A percentile compares a stretch with the other conserved stretches of the same genome.
These are phyloP conservation scores for Dissophora ornata DNA, from an alignment of 192 early-diverging fungal genomes.

Conservation along the genomic window DNA sequence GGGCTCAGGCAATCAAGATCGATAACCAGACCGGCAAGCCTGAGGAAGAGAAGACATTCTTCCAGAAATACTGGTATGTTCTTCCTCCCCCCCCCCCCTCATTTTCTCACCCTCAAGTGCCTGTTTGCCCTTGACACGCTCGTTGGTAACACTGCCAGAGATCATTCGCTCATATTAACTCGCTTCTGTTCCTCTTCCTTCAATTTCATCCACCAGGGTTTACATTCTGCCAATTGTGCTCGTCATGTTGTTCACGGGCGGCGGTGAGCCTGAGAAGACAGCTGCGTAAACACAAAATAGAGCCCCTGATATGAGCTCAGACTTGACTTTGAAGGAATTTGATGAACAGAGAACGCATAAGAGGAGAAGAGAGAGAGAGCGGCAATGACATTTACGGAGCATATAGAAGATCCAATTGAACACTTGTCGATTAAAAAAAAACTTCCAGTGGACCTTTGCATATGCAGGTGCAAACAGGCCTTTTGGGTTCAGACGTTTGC, in stretches of 20 bases:
- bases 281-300: slow-evolving; percentile 13
- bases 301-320: too few species aligned
- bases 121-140: too few species aligned
- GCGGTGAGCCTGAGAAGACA: slow-evolving; percentile 52
- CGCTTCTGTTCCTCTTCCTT: background rate
- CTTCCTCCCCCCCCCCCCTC: too few species aligned
- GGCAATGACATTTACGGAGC: background rate
- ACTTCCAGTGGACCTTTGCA: too few species aligned
- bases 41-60: slow-evolving; percentile 45
- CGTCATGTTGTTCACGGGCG: slow-evolving; percentile 38
- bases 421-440: background rate
- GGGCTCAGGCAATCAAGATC: slow-evolving; percentile 48
- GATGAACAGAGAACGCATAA: too few species aligned
- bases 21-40: slow-evolving; percentile 44
- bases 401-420: background rate
- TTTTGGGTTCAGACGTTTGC: too few species aligned
- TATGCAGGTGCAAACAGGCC: too few species aligned
- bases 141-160: too few species aligned
- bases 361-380: too few species aligned
- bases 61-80: slow-evolving; percentile 53
- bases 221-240: slow-evolving; percentile 39
- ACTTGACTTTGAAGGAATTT: too few species aligned
- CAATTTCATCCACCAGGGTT: slow-evolving; percentile 10
- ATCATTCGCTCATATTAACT: too few species aligned
- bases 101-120: too few species aligned